A percentile compares a stretch with the other conserved stretches of the same genome.
Conservation (phyloP, 257 asterid species). For the Nicotiana undulata region DNA sequence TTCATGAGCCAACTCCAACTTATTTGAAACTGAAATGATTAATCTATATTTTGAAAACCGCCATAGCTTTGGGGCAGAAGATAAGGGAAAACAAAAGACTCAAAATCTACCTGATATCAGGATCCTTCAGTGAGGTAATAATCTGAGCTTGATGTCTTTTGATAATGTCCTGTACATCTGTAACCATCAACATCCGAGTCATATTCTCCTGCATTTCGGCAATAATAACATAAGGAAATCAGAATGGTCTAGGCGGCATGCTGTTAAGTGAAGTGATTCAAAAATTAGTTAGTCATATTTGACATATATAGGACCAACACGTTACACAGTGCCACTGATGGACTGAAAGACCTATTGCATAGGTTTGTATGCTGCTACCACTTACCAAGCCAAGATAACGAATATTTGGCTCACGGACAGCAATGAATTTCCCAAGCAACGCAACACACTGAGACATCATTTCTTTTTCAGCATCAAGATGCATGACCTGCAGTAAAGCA, state of each 20-base stretch:
- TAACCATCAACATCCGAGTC: constrained; percentile 97
- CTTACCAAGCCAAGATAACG: constrained; percentile 97
- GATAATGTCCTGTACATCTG: constrained; percentile 91
- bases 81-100: constrained; percentile 4
- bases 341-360: neutral
- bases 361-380: constrained; percentile 6
- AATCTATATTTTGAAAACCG: neutral
- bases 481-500: constrained; percentile 68
- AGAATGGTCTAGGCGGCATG: neutral
- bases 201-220: constrained; percentile 72
- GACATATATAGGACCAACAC: neutral
- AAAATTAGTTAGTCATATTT: neutral
- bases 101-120: constrained; percentile 75
- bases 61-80: neutral
- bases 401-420: constrained; percentile 96
- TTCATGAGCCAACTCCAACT: neutral
- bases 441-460: constrained; percentile 99
- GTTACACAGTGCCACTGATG: neutral
- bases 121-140: constrained; percentile 93
- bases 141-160: constrained; percentile 98
- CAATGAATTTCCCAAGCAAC: constrained; percentile 89
- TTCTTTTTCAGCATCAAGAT: constrained; percentile 96
- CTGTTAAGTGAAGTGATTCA: neutral
- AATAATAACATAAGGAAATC: neutral
- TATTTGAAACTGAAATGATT: no score